Evolutionary conservation across 129 eudicot species (phyloP).

Genomic region (Calendula officinalis): DNA sequence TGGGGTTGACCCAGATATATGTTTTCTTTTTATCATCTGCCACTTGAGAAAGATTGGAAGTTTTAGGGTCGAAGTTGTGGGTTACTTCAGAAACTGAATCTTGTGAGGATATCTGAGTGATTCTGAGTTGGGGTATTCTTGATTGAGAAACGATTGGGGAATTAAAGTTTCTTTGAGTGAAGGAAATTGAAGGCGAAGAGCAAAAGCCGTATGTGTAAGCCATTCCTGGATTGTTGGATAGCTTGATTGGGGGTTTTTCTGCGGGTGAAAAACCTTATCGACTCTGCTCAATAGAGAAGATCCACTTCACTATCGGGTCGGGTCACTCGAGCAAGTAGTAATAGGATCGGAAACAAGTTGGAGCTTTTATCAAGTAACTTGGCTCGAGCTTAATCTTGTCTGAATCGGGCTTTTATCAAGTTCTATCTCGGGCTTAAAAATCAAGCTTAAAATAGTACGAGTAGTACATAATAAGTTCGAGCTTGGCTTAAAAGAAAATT

Average conservation of each 20-base stretch:
- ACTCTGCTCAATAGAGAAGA: background rate
- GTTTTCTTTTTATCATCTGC: conserved; percentile 21
- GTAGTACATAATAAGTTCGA: too few species aligned
- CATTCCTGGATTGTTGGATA: conserved; percentile 14
- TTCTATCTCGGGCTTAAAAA: too few species aligned
- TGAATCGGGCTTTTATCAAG: too few species aligned
- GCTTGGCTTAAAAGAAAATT: too few species aligned
- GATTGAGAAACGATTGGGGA: conserved; percentile 25
- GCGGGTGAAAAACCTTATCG: too few species aligned
- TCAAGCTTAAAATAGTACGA: too few species aligned
- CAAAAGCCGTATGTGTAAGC: conserved; percentile 40
- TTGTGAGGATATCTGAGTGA: conserved; percentile 44
- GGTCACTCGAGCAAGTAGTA: too few species aligned
- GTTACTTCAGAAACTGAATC: conserved; percentile 39
- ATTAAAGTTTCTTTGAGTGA: conserved; percentile 26
- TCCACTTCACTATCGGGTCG: too few species aligned
- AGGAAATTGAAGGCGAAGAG: conserved; percentile 29
- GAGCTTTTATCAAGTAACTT: too few species aligned
- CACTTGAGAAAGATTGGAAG: conserved; percentile 11
- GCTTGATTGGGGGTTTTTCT: conserved; percentile 12
- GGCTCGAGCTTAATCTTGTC: too few species aligned
- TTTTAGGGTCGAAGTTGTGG: conserved; percentile 27
- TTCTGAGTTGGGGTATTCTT: conserved; percentile 34
- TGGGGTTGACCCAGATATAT: conserved; percentile 86
- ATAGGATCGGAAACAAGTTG: too few species aligned